Percentiles rank a stretch among this genome's conserved stretches.
phyloP scores from a whole-genome alignment of 2,329 filamentous ascomycete species.

The Fusarium staphyleae region DNA sequence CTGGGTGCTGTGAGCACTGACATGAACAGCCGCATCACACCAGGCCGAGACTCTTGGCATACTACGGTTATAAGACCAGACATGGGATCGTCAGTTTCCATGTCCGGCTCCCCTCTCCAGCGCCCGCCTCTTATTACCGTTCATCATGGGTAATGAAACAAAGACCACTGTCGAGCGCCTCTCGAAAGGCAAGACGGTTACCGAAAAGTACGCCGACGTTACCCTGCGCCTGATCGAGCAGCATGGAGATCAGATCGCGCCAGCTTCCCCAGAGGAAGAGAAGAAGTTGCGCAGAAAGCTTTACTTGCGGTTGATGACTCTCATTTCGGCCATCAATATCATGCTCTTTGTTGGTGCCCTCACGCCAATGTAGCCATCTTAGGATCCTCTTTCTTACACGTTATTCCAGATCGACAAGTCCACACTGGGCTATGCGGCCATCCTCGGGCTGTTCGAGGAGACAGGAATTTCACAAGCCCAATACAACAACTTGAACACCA shows the following conservation, averaged over 20 bases:
- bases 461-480: conserved; percentile 47
- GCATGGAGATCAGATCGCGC: conserved; percentile 43
- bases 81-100: too few relatives aligned
- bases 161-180: not conserved
- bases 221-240: conserved; percentile 47
- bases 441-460: conserved; percentile 50
- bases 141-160: not conserved
- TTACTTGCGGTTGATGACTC: conserved; percentile 43
- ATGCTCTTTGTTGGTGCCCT: conserved; percentile 47
- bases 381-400: conserved; percentile 40
- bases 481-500: conserved; percentile 51
- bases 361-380: too few relatives aligned
- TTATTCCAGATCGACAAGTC: conserved; percentile 48
- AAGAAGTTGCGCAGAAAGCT: conserved; percentile 44
- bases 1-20: not conserved
- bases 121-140: too few relatives aligned
- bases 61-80: too few relatives aligned
- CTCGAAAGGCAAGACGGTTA: not conserved
- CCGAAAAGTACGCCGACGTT: conserved; percentile 46
- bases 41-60: not conserved
- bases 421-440: conserved; percentile 48
- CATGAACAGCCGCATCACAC: not conserved
- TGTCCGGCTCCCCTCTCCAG: too few relatives aligned
- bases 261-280: conserved; percentile 45
- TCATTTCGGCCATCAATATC: conserved; percentile 46